These are phyloP conservation scores for Hymenoscyphus scutula DNA, from an alignment of 2,329 filamentous ascomycete species.

Conservation along the genomic window DNA sequence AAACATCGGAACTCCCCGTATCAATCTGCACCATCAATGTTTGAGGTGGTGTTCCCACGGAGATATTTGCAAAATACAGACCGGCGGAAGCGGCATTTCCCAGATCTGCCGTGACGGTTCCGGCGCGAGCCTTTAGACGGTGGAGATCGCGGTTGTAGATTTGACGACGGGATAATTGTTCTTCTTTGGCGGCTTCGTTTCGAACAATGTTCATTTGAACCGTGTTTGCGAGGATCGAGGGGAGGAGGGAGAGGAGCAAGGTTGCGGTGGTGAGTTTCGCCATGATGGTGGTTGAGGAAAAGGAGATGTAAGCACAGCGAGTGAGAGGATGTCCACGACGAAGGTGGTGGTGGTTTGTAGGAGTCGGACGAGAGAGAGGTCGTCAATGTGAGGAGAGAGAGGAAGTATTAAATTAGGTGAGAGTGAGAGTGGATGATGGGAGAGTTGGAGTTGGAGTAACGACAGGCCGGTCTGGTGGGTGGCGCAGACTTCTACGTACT, in stretches of 20 bases:
- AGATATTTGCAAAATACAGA: slow-evolving; percentile 48
- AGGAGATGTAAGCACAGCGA: neutral
- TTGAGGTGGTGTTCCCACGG: slow-evolving; percentile 59
- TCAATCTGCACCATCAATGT: slow-evolving; percentile 54
- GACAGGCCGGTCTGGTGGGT: neutral
- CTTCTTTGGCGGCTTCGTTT: slow-evolving; percentile 21
- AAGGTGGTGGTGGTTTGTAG: neutral
- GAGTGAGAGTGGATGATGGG: neutral
- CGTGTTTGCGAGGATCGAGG: slow-evolving; percentile 17
- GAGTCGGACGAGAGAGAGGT: neutral
- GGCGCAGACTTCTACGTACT: neutral
- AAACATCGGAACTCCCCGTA: slow-evolving; percentile 63
- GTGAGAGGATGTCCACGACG: neutral
- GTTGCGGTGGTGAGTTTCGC: slow-evolving; percentile 9
- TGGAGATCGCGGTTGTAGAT: slow-evolving; percentile 16
- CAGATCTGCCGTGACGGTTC: slow-evolving; percentile 24
- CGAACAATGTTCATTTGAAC: slow-evolving; percentile 29
- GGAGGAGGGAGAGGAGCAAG: slow-evolving; percentile 13
- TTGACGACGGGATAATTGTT: slow-evolving; percentile 26
- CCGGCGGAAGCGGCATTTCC: slow-evolving; percentile 53
- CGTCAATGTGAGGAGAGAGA: neutral
- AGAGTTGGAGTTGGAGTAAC: neutral
- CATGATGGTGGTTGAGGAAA: slow-evolving; percentile 13
- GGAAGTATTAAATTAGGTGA: neutral
- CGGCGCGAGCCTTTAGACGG: slow-evolving; percentile 17